Evolutionary conservation across 352 stramenopile genomes (phyloP).

Genomic region (Pythium coloratum): DNA sequence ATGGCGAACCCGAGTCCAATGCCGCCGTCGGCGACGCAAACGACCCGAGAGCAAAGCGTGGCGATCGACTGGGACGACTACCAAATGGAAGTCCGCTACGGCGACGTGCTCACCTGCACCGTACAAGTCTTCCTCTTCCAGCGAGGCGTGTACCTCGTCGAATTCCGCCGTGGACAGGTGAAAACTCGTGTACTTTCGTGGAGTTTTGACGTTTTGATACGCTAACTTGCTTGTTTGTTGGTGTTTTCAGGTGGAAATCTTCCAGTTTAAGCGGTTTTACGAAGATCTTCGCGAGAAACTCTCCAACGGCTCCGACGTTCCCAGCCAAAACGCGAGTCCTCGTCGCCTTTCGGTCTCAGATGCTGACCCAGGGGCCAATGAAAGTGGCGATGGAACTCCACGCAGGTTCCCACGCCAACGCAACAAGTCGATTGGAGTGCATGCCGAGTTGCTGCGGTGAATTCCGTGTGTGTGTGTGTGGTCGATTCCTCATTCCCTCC

Average conservation of each 20-base stretch:
- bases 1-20: slow-evolving; percentile 39
- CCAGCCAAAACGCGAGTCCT: slow-evolving; percentile 3
- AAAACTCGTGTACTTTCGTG: background rate
- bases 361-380: background rate
- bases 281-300: slow-evolving; percentile 72
- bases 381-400: background rate
- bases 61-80: slow-evolving; percentile 73
- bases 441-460: slow-evolving; percentile 24
- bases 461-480: slow-evolving; percentile 1
- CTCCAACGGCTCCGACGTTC: slow-evolving; percentile 44
- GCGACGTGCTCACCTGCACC: slow-evolving; percentile 62
- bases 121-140: slow-evolving; percentile 84
- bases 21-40: slow-evolving; percentile 23
- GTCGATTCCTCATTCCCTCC: background rate
- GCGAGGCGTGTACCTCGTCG: slow-evolving; percentile 76
- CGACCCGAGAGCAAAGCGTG: slow-evolving; percentile 37
- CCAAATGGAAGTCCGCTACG: slow-evolving; percentile 69
- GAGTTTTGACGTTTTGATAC: background rate
- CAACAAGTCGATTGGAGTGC: slow-evolving; percentile 63
- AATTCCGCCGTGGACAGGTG: slow-evolving; percentile 77
- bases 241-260: slow-evolving; percentile 72
- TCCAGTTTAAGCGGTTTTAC: slow-evolving; percentile 88
- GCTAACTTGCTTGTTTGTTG: background rate
- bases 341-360: background rate
- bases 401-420: slow-evolving; percentile 41